Base-by-base conservation (phyloP, 164 flowering plant species). In the Taxillus chinensis region DNA sequence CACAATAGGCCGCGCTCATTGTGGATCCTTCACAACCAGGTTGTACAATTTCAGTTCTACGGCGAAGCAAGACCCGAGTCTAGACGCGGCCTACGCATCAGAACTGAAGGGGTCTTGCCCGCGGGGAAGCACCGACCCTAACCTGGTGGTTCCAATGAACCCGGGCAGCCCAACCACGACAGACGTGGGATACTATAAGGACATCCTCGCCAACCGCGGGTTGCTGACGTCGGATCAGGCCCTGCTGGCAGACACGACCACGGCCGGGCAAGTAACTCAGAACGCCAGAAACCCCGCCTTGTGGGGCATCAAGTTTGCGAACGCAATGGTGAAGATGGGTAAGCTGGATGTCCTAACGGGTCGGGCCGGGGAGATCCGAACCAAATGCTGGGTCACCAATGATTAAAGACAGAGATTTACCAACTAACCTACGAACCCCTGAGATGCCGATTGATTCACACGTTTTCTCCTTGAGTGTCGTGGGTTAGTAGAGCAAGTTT, bases 241-340 rank as follows among this genome's bases (percentile, higher is more conserved):
- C 2, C 81, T 87, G 3, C 10, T 78, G 16, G 64, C 83, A 3
- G 52, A 62, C 55, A 2, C 69, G 38, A 45, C 67, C 1, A 83
- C 90, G 1, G 73, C 75, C 27, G 62, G 42, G 49, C 75, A 69
- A 56, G 89, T 84, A 45, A 46, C 43, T 1, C 73, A 64, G 56
- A 70, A 82, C 67, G 82, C 80, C 0, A 27, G 7, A 41, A 62
- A 63, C 17, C 68, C 69, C 5, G 7, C 17, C 4, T 14, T 68
- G 5, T 85, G 87, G 85, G 27, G 10, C 43, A 50, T 3, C 0
- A 72, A 75, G 39, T 82, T 87, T 71, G 86, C 79, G 10, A 68
- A 60, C 0, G 82, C 93, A 17, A 87, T 87, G 86, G 80, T 82
- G 59, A 83, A 78, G 66, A 87, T 87, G 90, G 83, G 88, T 13